phyloP scores from a whole-genome alignment of 2,329 filamentous ascomycete genomes.

The Chaetothyriales sp. region DNA sequence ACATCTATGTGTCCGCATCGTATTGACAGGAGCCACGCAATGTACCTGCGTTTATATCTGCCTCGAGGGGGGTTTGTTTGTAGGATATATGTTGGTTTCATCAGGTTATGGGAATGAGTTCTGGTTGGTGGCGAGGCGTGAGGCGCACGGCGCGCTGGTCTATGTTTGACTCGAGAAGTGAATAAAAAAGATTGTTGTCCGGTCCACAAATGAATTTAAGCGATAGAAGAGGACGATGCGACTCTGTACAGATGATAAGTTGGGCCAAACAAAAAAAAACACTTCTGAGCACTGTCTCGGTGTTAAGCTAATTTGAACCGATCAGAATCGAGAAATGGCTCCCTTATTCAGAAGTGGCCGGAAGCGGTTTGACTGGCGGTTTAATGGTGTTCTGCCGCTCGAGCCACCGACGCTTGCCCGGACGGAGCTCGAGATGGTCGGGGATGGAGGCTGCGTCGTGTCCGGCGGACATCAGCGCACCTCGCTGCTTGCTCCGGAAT shows the following conservation, averaged over 20 bases:
- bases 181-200: not conserved
- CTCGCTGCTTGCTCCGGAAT: slow-evolving; percentile 82
- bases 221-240: not conserved
- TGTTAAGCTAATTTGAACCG: not conserved
- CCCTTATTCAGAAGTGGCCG: slow-evolving; percentile 6
- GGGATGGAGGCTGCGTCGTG: slow-evolving; percentile 61
- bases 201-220: not conserved
- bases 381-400: slow-evolving; percentile 36
- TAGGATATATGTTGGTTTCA: not conserved
- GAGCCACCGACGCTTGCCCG: slow-evolving; percentile 66
- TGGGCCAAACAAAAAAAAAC: not conserved
- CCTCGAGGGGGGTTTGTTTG: not conserved
- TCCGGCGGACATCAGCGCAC: slow-evolving; percentile 63
- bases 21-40: not conserved
- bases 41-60: not conserved
- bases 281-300: too few relatives aligned
- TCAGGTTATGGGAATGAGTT: not conserved
- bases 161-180: not conserved
- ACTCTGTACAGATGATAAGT: not conserved
- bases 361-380: slow-evolving; percentile 9
- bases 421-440: slow-evolving; percentile 77
- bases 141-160: too few relatives aligned
- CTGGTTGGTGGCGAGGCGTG: not conserved
- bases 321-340: not conserved
- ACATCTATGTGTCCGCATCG: too few relatives aligned